These are phyloP conservation scores for Rhododendron simsii DNA, from an alignment of 148 eudicot genomes.

Conservation along the genomic window DNA sequence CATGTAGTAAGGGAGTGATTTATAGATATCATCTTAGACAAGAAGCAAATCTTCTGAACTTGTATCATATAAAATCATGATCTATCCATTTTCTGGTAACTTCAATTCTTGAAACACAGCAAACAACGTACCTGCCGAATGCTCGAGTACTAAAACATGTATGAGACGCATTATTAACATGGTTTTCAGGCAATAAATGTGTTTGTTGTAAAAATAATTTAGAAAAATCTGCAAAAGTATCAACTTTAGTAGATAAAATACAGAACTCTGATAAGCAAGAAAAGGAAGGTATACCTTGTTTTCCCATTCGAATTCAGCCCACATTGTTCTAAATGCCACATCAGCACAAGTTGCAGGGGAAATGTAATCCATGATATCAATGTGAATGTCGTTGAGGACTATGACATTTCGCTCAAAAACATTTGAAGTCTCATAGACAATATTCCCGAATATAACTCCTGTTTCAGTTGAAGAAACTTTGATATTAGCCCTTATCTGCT, in stretches of 20 bases:
- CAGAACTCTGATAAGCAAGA: not conserved
- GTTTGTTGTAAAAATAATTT: not conserved
- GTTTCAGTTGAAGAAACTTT: constrained; percentile 98
- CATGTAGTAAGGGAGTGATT: not conserved
- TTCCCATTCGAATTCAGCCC: constrained; percentile 99
- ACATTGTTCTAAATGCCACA: constrained; percentile 89
- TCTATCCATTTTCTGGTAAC: not conserved
- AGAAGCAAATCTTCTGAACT: not conserved
- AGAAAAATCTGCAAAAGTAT: not conserved
- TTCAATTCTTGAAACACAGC: not conserved
- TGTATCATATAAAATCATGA: not conserved
- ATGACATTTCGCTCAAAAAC: constrained; percentile 91
- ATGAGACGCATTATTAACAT: not conserved
- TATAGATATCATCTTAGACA: not conserved
- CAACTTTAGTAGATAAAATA: not conserved
- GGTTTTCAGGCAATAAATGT: not conserved
- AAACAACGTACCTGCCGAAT: not conserved
- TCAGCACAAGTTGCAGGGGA: constrained; percentile 91
- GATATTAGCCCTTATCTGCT: constrained; percentile 88
- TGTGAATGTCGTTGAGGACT: constrained; percentile 95
- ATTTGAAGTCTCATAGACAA: constrained; percentile 92
- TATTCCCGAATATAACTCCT: constrained; percentile 91
- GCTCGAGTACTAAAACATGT: not conserved
- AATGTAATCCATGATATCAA: constrained; percentile 97
- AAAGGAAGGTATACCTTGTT: constrained; percentile 63